Percentiles rank a stretch among this genome's conserved stretches.
Conservation (phyloP, 1,284 basidiomycete genomes). For the Heterobasidion annosum region DNA sequence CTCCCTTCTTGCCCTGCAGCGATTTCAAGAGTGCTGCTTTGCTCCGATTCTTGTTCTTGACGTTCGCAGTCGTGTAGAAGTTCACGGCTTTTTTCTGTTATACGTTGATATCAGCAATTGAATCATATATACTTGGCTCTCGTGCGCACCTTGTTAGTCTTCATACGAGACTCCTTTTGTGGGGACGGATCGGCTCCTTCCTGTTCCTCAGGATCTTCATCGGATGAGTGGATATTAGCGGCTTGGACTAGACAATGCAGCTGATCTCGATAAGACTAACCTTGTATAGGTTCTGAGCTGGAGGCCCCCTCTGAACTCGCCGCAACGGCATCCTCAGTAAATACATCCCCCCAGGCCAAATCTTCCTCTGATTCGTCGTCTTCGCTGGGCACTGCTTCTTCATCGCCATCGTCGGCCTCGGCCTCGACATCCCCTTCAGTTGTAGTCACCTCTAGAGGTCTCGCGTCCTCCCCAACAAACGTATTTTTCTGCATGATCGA, state of each 20-base stretch:
- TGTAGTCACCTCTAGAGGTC: slow-evolving; percentile 44
- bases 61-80: slow-evolving; percentile 83
- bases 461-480: slow-evolving; percentile 67
- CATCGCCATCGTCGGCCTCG: slow-evolving; percentile 19
- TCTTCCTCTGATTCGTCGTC: slow-evolving; percentile 30
- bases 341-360: slow-evolving; percentile 65
- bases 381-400: slow-evolving; percentile 19
- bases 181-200: slow-evolving; percentile 21
- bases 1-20: slow-evolving; percentile 18
- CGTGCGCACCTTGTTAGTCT: slow-evolving; percentile 70
- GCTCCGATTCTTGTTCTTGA: slow-evolving; percentile 79
- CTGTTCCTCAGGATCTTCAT: slow-evolving; percentile 27
- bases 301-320: slow-evolving; percentile 7
- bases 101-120: neutral
- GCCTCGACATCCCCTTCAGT: slow-evolving; percentile 17
- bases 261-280: slow-evolving; percentile 10
- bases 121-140: neutral
- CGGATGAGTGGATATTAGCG: slow-evolving; percentile 5
- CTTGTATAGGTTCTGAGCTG: slow-evolving; percentile 5
- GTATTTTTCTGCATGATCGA: slow-evolving; percentile 82
- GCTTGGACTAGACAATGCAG: neutral
- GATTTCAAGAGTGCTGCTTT: slow-evolving; percentile 51
- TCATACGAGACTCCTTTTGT: slow-evolving; percentile 74
- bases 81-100: slow-evolving; percentile 79
- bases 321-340: slow-evolving; percentile 33